Percentiles rank a stretch among this genome's conserved stretches.
Evolutionary conservation across 1,139 yeast genomes (phyloP).

Genomic region (Yamadazyma trypodendri): DNA sequence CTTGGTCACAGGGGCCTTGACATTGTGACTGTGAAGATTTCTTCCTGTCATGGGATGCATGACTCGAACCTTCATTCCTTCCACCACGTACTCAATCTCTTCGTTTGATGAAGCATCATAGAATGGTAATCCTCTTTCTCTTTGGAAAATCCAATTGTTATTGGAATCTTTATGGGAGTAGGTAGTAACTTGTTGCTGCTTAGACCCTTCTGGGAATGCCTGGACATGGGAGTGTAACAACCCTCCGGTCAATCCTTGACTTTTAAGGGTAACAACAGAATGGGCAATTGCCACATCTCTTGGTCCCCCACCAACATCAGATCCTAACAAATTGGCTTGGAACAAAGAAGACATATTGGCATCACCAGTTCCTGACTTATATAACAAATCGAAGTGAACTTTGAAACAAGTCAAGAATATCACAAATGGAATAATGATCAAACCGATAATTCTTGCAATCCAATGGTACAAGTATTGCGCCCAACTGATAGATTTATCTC

Average conservation of each 20-base stretch:
- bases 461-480: conserved; percentile 57
- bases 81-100: conserved; percentile 57
- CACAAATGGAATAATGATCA: conserved; percentile 59
- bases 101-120: conserved; percentile 53
- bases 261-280: conserved; percentile 77
- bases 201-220: conserved; percentile 90
- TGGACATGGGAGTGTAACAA: conserved; percentile 93
- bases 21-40: conserved; percentile 85
- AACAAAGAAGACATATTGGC: conserved; percentile 95
- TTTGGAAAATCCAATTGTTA: conserved; percentile 87
- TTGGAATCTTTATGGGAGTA: conserved; percentile 90
- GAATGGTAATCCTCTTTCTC: conserved; percentile 58
- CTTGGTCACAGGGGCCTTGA: conserved; percentile 77
- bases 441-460: conserved; percentile 59
- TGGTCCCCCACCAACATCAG: conserved; percentile 82
- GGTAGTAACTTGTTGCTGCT: conserved; percentile 94
- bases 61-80: conserved; percentile 76
- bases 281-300: conserved; percentile 80
- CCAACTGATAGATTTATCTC: conserved; percentile 54
- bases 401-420: conserved; percentile 69
- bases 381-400: conserved; percentile 69
- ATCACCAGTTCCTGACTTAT: conserved; percentile 88
- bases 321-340: conserved; percentile 88
- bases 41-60: conserved; percentile 81
- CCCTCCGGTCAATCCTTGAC: conserved; percentile 91